Evolutionary conservation across 352 stramenopile species (phyloP), one percentile per base, ranked within the genome.

Genomic region (Stramenopiles sp.): DNA sequence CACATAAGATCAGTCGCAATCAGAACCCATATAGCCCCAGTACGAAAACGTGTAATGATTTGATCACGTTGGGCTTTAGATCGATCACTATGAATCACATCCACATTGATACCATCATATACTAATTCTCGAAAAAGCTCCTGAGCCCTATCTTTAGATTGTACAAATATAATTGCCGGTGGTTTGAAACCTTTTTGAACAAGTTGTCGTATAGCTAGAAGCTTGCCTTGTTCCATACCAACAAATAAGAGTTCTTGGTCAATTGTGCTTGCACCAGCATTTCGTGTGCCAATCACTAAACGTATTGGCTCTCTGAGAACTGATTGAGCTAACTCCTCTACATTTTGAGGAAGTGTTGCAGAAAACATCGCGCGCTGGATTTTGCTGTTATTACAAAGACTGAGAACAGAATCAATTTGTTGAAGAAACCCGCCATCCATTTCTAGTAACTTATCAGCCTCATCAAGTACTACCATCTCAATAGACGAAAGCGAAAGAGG

Each of bases 1-100:
- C 68, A 81, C 53, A 96, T 85, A 3, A 99, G 55, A 50, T 97
- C 87, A n/a, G 87, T 99, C 41, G 73, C 91, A 42, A 99, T 94
- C 19, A 99, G 61, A 12, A 96, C 61, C 81, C 84, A 97, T 12
- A 90, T 73, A 19, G 79, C 62, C 23, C 85, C 83, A n/a, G 59
- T 69, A 7, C 85, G 72, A 56, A 98, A 96, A 42, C 78, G 69
- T 1, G 67, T 61, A 45, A 97, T 83, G 19, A 71, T 67, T 38
- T 70, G 64, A 38, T 92, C 79, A 23, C 85, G 67, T 47, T 91
- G 69, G 24, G 41, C 59, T 42, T 73, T 68, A 2, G 76, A 89
- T 29, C 74, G 61, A 44, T 88, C 80, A 1, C 74, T 73, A 51
- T 96, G 81, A 40, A 99, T 88, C 0, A 84, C 68, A 52, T 88